Evolutionary conservation across 202 grass and related monocot genomes (phyloP).

Genomic region (Panicum virgatum): DNA sequence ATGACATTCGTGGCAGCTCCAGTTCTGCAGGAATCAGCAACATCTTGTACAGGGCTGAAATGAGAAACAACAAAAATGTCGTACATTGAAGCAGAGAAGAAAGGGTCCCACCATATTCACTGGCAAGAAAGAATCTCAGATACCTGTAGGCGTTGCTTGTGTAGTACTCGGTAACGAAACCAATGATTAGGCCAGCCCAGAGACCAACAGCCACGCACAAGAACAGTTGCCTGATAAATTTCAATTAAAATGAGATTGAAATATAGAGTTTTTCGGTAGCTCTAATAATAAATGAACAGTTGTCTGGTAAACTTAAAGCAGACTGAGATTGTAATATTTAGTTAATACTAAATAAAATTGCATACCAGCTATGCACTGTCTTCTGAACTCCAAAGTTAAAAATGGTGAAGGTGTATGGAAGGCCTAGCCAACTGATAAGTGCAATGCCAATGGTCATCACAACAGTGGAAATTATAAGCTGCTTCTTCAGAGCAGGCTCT

Average conservation of each 20-base stretch:
- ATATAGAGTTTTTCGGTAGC: background rate
- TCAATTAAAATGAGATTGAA: conserved; percentile 13
- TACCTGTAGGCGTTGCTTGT: conserved; percentile 89
- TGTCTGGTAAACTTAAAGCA: conserved; percentile 10
- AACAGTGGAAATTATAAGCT: conserved; percentile 73
- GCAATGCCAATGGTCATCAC: conserved; percentile 84
- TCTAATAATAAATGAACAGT: background rate
- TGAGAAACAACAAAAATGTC: conserved; percentile 28
- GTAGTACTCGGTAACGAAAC: conserved; percentile 78
- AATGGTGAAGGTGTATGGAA: conserved; percentile 82
- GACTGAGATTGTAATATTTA: background rate
- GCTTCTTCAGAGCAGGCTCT: conserved; percentile 71
- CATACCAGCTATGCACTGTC: conserved; percentile 72
- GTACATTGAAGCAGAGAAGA: conserved; percentile 4
- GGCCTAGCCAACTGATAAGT: conserved; percentile 68
- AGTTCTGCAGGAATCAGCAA: conserved; percentile 86
- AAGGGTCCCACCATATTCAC: background rate
- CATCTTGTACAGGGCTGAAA: conserved; percentile 81
- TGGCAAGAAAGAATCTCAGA: background rate
- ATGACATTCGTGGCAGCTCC: conserved; percentile 85
- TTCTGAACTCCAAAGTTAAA: conserved; percentile 82
- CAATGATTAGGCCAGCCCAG: conserved; percentile 78
- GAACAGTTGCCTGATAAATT: conserved; percentile 70
- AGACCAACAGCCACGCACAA: conserved; percentile 76
- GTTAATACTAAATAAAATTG: background rate